Base-by-base conservation (phyloP, 371 early-diverging fungal genomes). In the Mortierella sp. region DNA sequence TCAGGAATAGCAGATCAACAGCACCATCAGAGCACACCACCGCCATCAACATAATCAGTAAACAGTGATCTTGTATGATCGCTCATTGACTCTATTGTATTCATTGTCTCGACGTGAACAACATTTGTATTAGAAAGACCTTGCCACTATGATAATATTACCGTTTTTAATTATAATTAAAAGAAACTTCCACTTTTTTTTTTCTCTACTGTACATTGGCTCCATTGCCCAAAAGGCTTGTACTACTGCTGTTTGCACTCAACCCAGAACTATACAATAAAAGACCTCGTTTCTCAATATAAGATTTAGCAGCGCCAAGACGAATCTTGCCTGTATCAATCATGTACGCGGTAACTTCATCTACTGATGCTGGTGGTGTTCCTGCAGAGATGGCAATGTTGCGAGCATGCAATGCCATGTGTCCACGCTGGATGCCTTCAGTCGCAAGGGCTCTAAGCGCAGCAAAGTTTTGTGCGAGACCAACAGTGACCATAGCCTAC, bases 381-480 rank as follows among this genome's bases (percentile, higher is more conserved):
- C 93, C 92, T 16, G 91, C 91, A 10, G 90, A 90, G 62, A 92
- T 88, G 70, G 92, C 93, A 66, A 93, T 90, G 71, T 93, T 93
- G 32, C 88, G 75, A 0, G 93, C 91, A 64, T 93, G 93, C 52
- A 87, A 51, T 4, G 87, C 75, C 93, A 93, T 93, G 70, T 93
- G 93, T 5, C 93, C 92, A 20, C 88, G 84, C 69, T 93, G 92
- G 69, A 93, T 93, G 5, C 93, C 93, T 65, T 92, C 93, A 10
- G 93, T 91, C 10, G 86, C 83, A 35, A 93, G 73, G 5, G 93
- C 93, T n/a, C 93, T 69, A 28, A 93, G 78, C 1, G 93, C 93
- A 14, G 93, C 93, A 87, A 93, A 92, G 84, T 93, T 93, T 71
- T 91, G 92, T 6, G 93, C 91, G 28, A 93, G 77, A 1, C 93